These are phyloP conservation scores for Leccinum cinnamomeum DNA, from an alignment of 1,284 basidiomycete species.

Conservation along the genomic window DNA sequence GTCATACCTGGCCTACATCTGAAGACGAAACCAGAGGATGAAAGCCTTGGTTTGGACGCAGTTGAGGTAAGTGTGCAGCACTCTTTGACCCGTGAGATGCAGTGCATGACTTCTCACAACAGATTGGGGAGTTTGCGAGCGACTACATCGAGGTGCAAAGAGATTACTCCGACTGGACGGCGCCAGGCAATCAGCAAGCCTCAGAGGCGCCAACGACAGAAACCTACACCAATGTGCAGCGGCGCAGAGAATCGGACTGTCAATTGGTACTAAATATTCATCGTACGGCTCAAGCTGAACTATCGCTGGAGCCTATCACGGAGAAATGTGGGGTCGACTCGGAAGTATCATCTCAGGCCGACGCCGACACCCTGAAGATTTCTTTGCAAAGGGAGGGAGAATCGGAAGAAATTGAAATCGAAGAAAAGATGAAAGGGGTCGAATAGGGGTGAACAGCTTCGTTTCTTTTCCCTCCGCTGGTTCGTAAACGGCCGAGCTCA, in stretches of 20 bases:
- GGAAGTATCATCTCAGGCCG: not conserved
- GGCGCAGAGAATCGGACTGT: slow-evolving; percentile 45
- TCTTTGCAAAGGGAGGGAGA: not conserved
- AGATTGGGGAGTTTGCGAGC: slow-evolving; percentile 77
- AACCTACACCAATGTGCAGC: slow-evolving; percentile 42
- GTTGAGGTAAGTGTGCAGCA: slow-evolving; percentile 59
- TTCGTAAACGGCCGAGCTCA: not conserved
- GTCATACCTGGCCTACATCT: slow-evolving; percentile 77
- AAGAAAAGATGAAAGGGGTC: not conserved
- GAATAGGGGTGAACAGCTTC: not conserved
- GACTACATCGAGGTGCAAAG: slow-evolving; percentile 79
- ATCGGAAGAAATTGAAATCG: not conserved
- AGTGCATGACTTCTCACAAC: not conserved
- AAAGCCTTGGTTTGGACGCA: slow-evolving; percentile 88
- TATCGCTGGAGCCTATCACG: slow-evolving; percentile 12
- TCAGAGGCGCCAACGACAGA: slow-evolving; percentile 15
- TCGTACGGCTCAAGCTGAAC: slow-evolving; percentile 9
- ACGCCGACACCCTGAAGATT: not conserved
- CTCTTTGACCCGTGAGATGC: not conserved
- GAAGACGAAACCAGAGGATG: slow-evolving; percentile 72
- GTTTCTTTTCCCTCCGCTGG: not conserved
- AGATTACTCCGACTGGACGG: slow-evolving; percentile 60
- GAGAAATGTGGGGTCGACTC: slow-evolving; percentile 21
- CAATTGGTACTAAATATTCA: slow-evolving; percentile 3
- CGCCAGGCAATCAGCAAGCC: slow-evolving; percentile 13